Conservation (phyloP, 768 basidiomycete species). For the Macrolepiota fuliginosa region DNA sequence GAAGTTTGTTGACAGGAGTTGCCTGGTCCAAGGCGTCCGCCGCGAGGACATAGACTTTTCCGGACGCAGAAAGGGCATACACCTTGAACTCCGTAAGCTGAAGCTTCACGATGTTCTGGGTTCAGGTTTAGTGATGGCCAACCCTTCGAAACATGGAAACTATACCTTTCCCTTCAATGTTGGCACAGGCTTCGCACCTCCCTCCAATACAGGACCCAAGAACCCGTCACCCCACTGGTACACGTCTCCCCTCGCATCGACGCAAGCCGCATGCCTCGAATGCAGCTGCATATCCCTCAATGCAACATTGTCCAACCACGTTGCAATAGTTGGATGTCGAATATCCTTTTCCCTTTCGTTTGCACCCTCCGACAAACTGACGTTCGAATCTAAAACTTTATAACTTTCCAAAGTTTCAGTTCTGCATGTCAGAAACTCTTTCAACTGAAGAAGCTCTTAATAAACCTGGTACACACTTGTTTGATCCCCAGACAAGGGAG, state of each 20-base stretch:
- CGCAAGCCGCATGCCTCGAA: conserved; percentile 65
- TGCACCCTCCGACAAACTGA: neutral
- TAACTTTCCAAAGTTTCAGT: neutral
- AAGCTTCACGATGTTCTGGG: conserved; percentile 66
- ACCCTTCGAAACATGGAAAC: neutral
- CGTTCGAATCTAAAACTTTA: conserved; percentile 44
- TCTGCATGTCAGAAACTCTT: neutral
- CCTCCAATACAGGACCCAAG: conserved; percentile 32
- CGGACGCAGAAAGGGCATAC: conserved; percentile 78
- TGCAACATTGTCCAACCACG: conserved; percentile 66
- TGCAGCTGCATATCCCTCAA: conserved; percentile 73
- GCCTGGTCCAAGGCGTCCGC: conserved; percentile 48
- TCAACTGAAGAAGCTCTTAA: neutral
- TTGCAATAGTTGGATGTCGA: conserved; percentile 46
- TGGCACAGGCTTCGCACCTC: conserved; percentile 36
- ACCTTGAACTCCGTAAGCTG: conserved; percentile 59
- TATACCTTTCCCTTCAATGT: conserved; percentile 67
- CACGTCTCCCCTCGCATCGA: conserved; percentile 77
- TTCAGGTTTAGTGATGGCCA: neutral
- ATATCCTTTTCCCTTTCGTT: conserved; percentile 27
- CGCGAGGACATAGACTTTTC: conserved; percentile 70
- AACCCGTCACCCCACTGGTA: conserved; percentile 83
- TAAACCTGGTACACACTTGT: conserved; percentile 44
- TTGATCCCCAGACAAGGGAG: conserved; percentile 73
- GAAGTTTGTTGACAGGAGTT: conserved; percentile 31